Conservation (phyloP, 208 protist genomes). For the Porcisia deanei region DNA sequence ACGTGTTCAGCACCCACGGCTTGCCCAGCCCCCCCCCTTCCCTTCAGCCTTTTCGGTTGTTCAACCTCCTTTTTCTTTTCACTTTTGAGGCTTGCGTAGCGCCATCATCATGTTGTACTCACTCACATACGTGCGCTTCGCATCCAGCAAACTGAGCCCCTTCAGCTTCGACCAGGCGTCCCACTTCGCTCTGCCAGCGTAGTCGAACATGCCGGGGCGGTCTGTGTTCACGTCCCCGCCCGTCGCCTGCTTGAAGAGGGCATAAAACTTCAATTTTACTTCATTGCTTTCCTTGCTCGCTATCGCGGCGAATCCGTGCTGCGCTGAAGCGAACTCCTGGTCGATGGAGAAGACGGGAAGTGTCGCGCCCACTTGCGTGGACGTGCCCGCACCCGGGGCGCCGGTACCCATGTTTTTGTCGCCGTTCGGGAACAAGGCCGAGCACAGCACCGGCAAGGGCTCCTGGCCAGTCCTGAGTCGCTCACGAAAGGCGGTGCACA, state of each 20-base stretch:
- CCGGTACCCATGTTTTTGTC: slow-evolving; percentile 9
- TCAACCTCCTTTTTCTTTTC: neutral
- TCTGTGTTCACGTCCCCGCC: slow-evolving; percentile 74
- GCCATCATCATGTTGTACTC: slow-evolving; percentile 56
- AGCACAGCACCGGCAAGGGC: slow-evolving; percentile 48
- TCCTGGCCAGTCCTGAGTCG: slow-evolving; percentile 53
- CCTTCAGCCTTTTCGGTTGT: neutral
- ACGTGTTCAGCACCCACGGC: neutral
- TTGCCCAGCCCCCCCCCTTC: neutral
- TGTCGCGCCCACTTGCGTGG: slow-evolving; percentile 20
- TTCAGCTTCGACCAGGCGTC: slow-evolving; percentile 89
- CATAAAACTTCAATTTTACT: slow-evolving; percentile 88
- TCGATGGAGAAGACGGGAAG: slow-evolving; percentile 32
- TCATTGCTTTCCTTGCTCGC: slow-evolving; percentile 52
- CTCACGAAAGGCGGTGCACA: slow-evolving; percentile 40
- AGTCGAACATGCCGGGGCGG: slow-evolving; percentile 80
- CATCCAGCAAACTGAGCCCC: slow-evolving; percentile 79
- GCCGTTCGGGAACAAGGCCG: slow-evolving; percentile 38
- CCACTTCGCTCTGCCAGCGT: slow-evolving; percentile 89
- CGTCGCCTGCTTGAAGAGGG: slow-evolving; percentile 88
- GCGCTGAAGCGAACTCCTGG: slow-evolving; percentile 58
- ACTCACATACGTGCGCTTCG: slow-evolving; percentile 84
- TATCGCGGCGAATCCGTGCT: slow-evolving; percentile 50
- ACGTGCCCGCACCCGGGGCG: slow-evolving; percentile 4
- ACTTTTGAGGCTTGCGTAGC: slow-evolving; percentile 14